phyloP scores from a whole-genome alignment of 148 eudicot species.

The Cornus suecica region DNA sequence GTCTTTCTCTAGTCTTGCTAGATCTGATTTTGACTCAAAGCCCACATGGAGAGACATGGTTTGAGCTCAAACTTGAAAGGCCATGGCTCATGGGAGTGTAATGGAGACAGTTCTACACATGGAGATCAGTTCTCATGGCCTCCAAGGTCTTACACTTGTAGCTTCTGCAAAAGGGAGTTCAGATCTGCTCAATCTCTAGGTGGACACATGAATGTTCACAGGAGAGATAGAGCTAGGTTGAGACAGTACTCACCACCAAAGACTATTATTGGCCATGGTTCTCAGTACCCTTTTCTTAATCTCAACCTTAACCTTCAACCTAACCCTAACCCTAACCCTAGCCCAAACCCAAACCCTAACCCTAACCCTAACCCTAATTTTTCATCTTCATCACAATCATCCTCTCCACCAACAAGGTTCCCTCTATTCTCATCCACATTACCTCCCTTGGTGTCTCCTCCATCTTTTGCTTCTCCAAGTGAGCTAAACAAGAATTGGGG shows the following conservation, averaged over 20 bases:
- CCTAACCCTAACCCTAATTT: constrained; percentile 19
- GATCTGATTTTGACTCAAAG: constrained; percentile 14
- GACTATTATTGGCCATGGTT: too few relatives aligned
- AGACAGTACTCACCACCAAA: constrained; percentile 40
- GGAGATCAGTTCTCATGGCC: constrained; percentile 55
- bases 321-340: constrained; percentile 35
- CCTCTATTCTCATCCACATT: constrained; percentile 10
- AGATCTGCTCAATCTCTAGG: constrained; percentile 96
- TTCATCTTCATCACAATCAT: constrained; percentile 7
- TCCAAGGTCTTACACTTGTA: constrained; percentile 75
- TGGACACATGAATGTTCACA: constrained; percentile 97
- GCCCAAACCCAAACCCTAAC: constrained; percentile 1
- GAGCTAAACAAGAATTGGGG: constrained; percentile 21
- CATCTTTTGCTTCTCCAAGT: constrained; percentile 13
- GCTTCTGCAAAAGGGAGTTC: constrained; percentile 84
- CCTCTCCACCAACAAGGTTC: constrained; percentile 7
- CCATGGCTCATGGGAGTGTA: constrained; percentile 24
- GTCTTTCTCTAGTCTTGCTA: constrained; percentile 16
- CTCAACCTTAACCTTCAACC: constrained; percentile 38
- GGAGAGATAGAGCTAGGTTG: constrained; percentile 78
- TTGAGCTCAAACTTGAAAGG: constrained; percentile 17
- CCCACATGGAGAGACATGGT: constrained; percentile 26
- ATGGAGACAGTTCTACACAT: too few relatives aligned
- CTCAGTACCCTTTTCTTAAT: constrained; percentile 23
- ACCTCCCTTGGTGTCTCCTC: constrained; percentile 15